Evolutionary conservation across 2,329 filamentous ascomycete species (phyloP), one percentile per base, ranked within the genome.

Genomic region (Scytalidium sp.): DNA sequence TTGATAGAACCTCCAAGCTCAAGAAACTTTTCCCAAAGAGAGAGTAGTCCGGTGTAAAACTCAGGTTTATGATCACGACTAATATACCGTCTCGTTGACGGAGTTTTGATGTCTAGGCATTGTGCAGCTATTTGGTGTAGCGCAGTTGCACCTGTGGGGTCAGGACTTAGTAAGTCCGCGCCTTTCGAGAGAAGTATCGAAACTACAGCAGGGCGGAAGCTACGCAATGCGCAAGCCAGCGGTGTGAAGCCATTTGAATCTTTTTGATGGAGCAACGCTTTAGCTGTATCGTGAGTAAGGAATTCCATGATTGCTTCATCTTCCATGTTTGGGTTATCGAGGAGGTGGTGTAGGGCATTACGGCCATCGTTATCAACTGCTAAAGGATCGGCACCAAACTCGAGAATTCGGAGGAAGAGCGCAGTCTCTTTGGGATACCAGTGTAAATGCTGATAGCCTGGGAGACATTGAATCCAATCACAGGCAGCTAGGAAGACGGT

Each of bases 111-210:
- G 13, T 19, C 15, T 19, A 55, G 19, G 29, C 52, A 52, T 44
- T 57, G 56, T 21, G 45, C 39, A 19, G 60, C 59, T 10, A 63
- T 52, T 41, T 56, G 54, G 41, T 62, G 61, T 6, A 60, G 48
- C 3, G 54, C 51, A 13, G 55, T 60, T n/a, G 41, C 45, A 11
- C 60, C 60, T 42, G 51, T 47, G 21, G 55, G 53, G 19, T 58
- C 57, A 8, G 53, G 40, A 11, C 53, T 45, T 3, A 56, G 39
- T 13, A 60, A 21, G 41, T 62, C 50, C n/a, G 53, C 57, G 3
- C 57, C 57, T 25, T 51, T 42, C 11, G 25, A n/a, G 23, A 57
- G 44, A 13, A 56, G 50, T 19, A 27, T n/a, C 19, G 49, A 41
- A 46, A 50, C 50, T n/a, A 45, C 36, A 5, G 13, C 17, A 3